Evolutionary conservation across 768 basidiomycete genomes (phyloP), one percentile per base, ranked within the genome.

Genomic region (Naganishia onofrii): DNA sequence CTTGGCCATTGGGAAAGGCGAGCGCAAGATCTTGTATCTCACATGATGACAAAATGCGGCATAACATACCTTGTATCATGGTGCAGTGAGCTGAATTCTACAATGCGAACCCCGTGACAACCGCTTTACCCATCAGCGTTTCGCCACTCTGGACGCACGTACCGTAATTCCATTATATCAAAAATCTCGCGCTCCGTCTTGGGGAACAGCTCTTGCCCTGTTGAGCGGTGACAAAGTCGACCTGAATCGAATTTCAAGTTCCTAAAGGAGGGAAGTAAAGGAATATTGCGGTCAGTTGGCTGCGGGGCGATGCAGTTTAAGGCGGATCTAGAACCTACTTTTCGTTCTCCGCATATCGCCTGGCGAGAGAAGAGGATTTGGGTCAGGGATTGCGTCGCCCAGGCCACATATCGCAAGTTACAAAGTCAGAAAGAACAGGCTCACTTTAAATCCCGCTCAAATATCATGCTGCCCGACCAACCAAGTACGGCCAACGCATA

Each of bases 391-490:
- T 51, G 7, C 48, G 21, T 3, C n/a, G n/a, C n/a, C 51, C 15
- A 21, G 8, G n/a, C 15, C 9, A 8, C 7, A 46, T 46, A 17
- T 21, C 15, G 3, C 4, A 17, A 46, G 7, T 23, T 31, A 23
- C 28, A 19, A 23, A 21, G 9, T 3, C 19, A 51, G 23, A 28
- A 28, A 26, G 56, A 46, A 55, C 38, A 28, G 12, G 71, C 77
- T 44, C 65, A 76, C 71, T 90, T 84, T 60, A 96, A 79, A 80
- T 95, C 93, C 31, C 92, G 83, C 79, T 95, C 87, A 77, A 96
- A 95, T 87, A 92, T 89, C 71, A 86, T 91, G 5, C 90, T 93
- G 0, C 93, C 93, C 6, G 89, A 89, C 93, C 93, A 97, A 65
- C 94, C 93, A 31, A 92, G 84, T 0, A 96, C 87, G 0, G 92